phyloP scores from a whole-genome alignment of 805 yeast genomes.

The Saccharomycopsis oosterbeekiorum region DNA sequence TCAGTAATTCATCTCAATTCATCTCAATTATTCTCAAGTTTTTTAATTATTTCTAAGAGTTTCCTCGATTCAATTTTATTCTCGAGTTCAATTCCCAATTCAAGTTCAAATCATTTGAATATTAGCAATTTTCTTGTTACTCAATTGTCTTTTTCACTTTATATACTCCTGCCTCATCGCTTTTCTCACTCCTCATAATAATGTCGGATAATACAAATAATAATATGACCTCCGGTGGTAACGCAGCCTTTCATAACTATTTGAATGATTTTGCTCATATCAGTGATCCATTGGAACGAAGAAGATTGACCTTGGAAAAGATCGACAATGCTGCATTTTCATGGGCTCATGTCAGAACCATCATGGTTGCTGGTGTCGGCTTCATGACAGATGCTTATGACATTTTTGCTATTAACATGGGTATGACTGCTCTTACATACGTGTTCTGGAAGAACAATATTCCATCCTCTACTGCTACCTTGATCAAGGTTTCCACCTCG shows the following conservation, averaged over 20 bases:
- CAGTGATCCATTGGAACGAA: slow-evolving; percentile 78
- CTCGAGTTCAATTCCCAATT: neutral
- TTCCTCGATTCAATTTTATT: neutral
- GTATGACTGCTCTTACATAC: slow-evolving; percentile 65
- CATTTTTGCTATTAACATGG: slow-evolving; percentile 82
- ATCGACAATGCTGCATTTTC: slow-evolving; percentile 73
- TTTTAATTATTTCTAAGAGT: neutral
- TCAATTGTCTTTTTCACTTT: too few relatives aligned
- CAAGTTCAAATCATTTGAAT: neutral
- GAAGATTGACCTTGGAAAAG: slow-evolving; percentile 75
- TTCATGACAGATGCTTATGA: slow-evolving; percentile 90
- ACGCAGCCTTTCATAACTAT: slow-evolving; percentile 78
- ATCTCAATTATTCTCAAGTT: neutral
- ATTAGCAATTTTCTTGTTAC: too few relatives aligned
- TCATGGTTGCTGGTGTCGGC: slow-evolving; percentile 78
- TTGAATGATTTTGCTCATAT: slow-evolving; percentile 71
- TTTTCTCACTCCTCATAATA: neutral
- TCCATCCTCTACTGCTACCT: slow-evolving; percentile 65
- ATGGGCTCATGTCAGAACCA: slow-evolving; percentile 76
- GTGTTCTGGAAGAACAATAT: slow-evolving; percentile 59
- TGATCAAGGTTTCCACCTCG: slow-evolving; percentile 80
- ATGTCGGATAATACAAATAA: neutral
- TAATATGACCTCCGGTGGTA: slow-evolving; percentile 53
- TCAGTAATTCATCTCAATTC: neutral
- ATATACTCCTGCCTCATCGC: neutral